A percentile compares a stretch with the other conserved stretches of the same genome.
These are phyloP conservation scores for Candida methanosorbosa DNA, from an alignment of 805 yeast genomes.

Conservation along the genomic window DNA sequence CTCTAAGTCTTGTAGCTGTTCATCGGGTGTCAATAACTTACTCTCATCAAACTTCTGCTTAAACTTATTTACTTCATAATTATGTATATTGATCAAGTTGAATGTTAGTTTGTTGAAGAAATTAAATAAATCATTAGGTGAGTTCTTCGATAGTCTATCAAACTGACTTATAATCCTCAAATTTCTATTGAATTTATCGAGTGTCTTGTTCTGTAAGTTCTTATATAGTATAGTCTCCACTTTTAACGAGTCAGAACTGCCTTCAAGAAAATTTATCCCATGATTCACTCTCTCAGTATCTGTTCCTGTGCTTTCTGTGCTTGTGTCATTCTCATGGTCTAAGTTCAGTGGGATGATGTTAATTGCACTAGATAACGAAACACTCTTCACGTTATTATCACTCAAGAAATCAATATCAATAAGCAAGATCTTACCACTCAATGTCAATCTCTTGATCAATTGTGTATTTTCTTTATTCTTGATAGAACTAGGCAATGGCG, in stretches of 20 bases:
- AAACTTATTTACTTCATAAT: slow-evolving; percentile 5
- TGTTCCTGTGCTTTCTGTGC: too few species aligned
- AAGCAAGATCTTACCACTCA: slow-evolving; percentile 26
- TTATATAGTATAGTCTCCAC: slow-evolving; percentile 18
- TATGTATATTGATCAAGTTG: slow-evolving; percentile 11
- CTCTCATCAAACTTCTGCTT: slow-evolving; percentile 1
- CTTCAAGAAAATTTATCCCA: slow-evolving; percentile 13
- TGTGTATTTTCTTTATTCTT: slow-evolving; percentile 13
- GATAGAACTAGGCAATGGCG: not conserved
- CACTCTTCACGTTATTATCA: slow-evolving; percentile 16
- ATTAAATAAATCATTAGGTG: slow-evolving; percentile 25
- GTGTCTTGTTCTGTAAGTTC: slow-evolving; percentile 19
- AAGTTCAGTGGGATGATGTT: slow-evolving; percentile 10
- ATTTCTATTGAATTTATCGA: slow-evolving; percentile 25
- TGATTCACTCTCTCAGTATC: too few species aligned
- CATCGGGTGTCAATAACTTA: not conserved
- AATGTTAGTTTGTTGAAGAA: slow-evolving; percentile 20
- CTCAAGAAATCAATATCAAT: slow-evolving; percentile 26
- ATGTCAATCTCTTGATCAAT: slow-evolving; percentile 18
- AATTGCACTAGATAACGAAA: slow-evolving; percentile 24
- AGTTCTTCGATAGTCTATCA: slow-evolving; percentile 19
- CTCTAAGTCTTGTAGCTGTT: slow-evolving; percentile 7
- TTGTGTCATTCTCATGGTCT: slow-evolving; percentile 5
- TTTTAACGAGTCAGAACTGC: slow-evolving; percentile 12
- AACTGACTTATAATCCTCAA: slow-evolving; percentile 22